phyloP scores from a whole-genome alignment of 805 yeast species.

The Starmerella riodocensis region DNA sequence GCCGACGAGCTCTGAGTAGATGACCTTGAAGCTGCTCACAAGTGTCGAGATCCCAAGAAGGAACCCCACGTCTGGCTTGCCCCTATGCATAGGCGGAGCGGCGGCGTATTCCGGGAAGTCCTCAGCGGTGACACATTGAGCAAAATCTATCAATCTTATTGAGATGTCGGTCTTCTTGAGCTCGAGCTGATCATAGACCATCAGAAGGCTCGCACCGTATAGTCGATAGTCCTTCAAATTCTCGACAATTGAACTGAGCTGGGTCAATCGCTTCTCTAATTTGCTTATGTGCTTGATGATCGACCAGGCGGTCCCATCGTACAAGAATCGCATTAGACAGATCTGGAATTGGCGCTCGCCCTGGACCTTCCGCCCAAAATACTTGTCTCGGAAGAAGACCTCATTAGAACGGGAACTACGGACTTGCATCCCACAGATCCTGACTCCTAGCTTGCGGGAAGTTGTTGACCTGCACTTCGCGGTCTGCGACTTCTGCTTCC shows the following conservation, averaged over 20 bases:
- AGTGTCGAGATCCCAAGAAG: slow-evolving; percentile 69
- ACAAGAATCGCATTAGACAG: slow-evolving; percentile 60
- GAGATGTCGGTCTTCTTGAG: slow-evolving; percentile 21
- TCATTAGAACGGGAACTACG: slow-evolving; percentile 39
- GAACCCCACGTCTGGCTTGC: slow-evolving; percentile 67
- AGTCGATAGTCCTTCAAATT: slow-evolving; percentile 63
- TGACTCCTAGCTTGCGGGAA: slow-evolving; percentile 66
- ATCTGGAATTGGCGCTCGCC: slow-evolving; percentile 68
- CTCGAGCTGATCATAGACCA: slow-evolving; percentile 69
- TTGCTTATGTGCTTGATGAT: slow-evolving; percentile 54
- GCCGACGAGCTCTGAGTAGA: slow-evolving; percentile 46
- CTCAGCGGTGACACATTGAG: slow-evolving; percentile 71
- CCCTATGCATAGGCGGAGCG: slow-evolving; percentile 60
- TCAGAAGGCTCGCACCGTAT: slow-evolving; percentile 77
- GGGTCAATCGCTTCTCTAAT: slow-evolving; percentile 46
- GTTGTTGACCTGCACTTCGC: slow-evolving; percentile 74
- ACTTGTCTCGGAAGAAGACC: slow-evolving; percentile 70
- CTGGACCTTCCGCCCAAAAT: slow-evolving; percentile 69
- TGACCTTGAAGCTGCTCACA: slow-evolving; percentile 46
- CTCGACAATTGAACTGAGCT: slow-evolving; percentile 42
- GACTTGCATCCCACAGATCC: slow-evolving; percentile 91
- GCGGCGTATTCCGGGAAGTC: slow-evolving; percentile 35
- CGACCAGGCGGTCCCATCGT: slow-evolving; percentile 58
- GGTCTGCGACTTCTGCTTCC: slow-evolving; percentile 67
- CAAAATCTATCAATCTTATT: slow-evolving; percentile 76